A percentile compares a stretch with the other conserved stretches of the same genome.
These are phyloP conservation scores for Drechslerella dactyloides DNA, from an alignment of 2,329 filamentous ascomycete species.

Conservation along the genomic window DNA sequence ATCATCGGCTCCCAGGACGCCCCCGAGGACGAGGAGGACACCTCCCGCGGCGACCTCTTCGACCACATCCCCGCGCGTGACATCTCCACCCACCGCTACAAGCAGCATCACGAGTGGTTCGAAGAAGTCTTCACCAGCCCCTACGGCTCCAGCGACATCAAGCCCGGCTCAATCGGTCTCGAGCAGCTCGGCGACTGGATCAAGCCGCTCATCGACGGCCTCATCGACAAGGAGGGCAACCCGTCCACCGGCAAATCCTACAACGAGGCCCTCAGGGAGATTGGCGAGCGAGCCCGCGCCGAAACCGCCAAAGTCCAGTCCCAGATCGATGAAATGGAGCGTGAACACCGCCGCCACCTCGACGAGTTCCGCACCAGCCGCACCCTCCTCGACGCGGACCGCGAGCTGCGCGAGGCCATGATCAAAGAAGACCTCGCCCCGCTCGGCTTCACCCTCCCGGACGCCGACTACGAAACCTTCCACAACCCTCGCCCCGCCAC, in stretches of 20 bases:
- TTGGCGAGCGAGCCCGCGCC: conserved; percentile 68
- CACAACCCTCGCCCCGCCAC: conserved; percentile 17
- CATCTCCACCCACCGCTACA: conserved; percentile 83
- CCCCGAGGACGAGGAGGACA: conserved; percentile 89
- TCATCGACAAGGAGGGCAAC: conserved; percentile 38
- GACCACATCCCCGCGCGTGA: conserved; percentile 89
- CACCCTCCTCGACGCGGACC: conserved; percentile 16
- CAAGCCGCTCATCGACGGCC: conserved; percentile 34
- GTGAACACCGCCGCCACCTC: conserved; percentile 75
- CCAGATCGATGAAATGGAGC: conserved; percentile 85
- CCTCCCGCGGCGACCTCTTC: conserved; percentile 83
- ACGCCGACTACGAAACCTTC: conserved; percentile 19
- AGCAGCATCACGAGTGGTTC: conserved; percentile 98
- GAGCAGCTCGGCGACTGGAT: conserved; percentile 38
- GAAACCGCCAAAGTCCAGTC: conserved; percentile 72
- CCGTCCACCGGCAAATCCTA: conserved; percentile 43
- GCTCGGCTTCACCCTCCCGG: conserved; percentile 30
- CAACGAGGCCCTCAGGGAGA: conserved; percentile 41
- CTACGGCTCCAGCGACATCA: conserved; percentile 82
- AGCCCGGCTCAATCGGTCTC: conserved; percentile 65
- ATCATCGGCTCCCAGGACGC: conserved; percentile 51
- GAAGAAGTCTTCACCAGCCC: conserved; percentile 93
- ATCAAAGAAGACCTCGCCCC: conserved; percentile 19
- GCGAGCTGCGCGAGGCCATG: conserved; percentile 30
- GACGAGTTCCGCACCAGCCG: conserved; percentile 64